Evolutionary conservation across 1,139 yeast species (phyloP), one percentile per base, ranked within the genome.

Genomic region (Candida sanyaensis): DNA sequence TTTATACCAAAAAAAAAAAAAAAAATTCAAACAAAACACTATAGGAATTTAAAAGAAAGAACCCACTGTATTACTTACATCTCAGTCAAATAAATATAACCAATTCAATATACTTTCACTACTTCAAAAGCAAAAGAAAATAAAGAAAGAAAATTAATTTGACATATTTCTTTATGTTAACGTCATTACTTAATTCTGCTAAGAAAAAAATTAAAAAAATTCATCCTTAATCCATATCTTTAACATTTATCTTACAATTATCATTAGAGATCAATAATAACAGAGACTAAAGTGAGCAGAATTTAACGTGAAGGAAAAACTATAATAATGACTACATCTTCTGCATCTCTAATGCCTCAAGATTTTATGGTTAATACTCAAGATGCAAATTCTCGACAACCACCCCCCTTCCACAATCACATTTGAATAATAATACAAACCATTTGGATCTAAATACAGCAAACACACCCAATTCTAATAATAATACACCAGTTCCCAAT

Each of bases 111-210:
- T 17, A 17, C 21, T 31, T 31, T 31, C 13, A 6, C 34, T 31
- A n/a, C 10, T 11, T n/a, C 24, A 32, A 21, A 9, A 9, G 17
- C n/a, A 6, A 17, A 32, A 10, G 5, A 8, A 32, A 13, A 6
- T 9, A 2, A 33, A 7, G 4, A 2, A 36, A 23, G 3, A 5
- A 26, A 36, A 6, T 23, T 10, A 36, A 36, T n/a, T 23, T 29
- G 12, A 36, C 39, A 36, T 36, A 36, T 36, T 17, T 36, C 39
- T 36, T 33, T 36, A 36, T 36, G 39, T 36, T 36, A 28, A 36
- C 39, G n/a, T 17, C 39, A 36, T 23, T 36, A 12, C 39, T 24
- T 26, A 13, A 36, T 36, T 36, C 30, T 9, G 11, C 13, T 26
- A 11, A 24, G 24, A 24, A 24, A 36, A 17, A 17, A 17, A n/a